Base-by-base conservation (phyloP, 257 asterid species). In the Oldenlandia corymbosa region DNA sequence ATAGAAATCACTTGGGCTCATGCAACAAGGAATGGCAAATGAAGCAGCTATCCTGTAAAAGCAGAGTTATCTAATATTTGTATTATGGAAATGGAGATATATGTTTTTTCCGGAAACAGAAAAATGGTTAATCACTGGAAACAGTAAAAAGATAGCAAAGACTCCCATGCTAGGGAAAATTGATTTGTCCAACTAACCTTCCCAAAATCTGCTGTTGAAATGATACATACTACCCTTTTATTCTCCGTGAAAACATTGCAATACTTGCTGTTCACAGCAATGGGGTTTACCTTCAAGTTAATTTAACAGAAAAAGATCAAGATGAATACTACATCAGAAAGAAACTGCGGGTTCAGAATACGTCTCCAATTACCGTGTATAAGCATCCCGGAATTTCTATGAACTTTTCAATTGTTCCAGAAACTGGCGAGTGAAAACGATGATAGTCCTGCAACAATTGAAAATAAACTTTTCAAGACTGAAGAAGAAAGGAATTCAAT, bases 211-310 rank as follows among this genome's bases (percentile, higher is more conserved):
- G 74, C 70, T 50, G 96, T 83, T 20, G 99, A 90, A 76, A 93
- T 83, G 70, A 87, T 57, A 75, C 92, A 78, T 23, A 87, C 89
- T 23, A 68, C 91, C 52, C 99, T 92, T 79, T 90, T 93, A 71
- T 93, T 93, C 87, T 90, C 99, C 2, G 97, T 90, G 87, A 90
- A 93, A 69, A 93, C 99, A 27, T 93, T 93, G 71, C 97, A 93
- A 71, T 93, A 93, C 83, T 93, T 87, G 96, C 99, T 93, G 72
- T 93, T 93, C 73, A 93, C 99, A 18, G 99, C 99, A 75, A 93
- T 90, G 63, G 99, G 99, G 69, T 93, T 93, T 58, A 93, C 99
- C 99, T 92, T 64, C 78, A 80, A 71, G 58, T 26, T 1, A 17
- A 37, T 21, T n/a, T 28, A 21, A 57, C 47, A 50, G 24, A 20